Conservation (phyloP, 2,329 filamentous ascomycete species). For the Scytalidium lignicola region DNA sequence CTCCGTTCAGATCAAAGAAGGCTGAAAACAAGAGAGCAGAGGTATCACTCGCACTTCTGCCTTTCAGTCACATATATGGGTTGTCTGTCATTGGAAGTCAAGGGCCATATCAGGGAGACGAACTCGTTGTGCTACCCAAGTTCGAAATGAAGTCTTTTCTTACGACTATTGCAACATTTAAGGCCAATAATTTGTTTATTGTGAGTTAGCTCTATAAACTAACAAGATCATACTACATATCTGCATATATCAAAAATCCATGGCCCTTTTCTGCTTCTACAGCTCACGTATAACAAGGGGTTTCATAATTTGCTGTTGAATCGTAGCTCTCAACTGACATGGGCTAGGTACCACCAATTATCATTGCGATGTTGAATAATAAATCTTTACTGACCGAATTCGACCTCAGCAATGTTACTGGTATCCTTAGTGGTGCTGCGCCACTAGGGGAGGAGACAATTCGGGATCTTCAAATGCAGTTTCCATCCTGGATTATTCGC, state of each 20-base stretch:
- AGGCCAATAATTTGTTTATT: slow-evolving; percentile 62
- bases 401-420: slow-evolving; percentile 63
- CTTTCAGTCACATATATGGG: slow-evolving; percentile 78
- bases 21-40: slow-evolving; percentile 18
- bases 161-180: slow-evolving; percentile 59
- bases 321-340: no score
- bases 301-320: no score
- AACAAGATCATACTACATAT: no score
- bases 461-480: slow-evolving; percentile 54
- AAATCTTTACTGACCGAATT: slow-evolving; percentile 56
- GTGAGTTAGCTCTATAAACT: no score
- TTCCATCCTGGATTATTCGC: slow-evolving; percentile 59
- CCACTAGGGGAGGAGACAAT: slow-evolving; percentile 71
- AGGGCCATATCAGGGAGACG: slow-evolving; percentile 66
- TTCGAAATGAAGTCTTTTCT: slow-evolving; percentile 69
- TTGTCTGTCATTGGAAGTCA: slow-evolving; percentile 66
- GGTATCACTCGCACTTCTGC: slow-evolving; percentile 62
- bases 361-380: slow-evolving; percentile 69
- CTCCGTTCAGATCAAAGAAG: slow-evolving; percentile 27
- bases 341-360: slow-evolving; percentile 69
- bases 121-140: slow-evolving; percentile 65
- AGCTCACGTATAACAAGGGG: no score
- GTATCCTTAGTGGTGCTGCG: slow-evolving; percentile 71
- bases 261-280: no score
- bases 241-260: no score